These are phyloP conservation scores for Ophiostoma quercus DNA, from an alignment of 2,329 filamentous ascomycete species.

Conservation along the genomic window DNA sequence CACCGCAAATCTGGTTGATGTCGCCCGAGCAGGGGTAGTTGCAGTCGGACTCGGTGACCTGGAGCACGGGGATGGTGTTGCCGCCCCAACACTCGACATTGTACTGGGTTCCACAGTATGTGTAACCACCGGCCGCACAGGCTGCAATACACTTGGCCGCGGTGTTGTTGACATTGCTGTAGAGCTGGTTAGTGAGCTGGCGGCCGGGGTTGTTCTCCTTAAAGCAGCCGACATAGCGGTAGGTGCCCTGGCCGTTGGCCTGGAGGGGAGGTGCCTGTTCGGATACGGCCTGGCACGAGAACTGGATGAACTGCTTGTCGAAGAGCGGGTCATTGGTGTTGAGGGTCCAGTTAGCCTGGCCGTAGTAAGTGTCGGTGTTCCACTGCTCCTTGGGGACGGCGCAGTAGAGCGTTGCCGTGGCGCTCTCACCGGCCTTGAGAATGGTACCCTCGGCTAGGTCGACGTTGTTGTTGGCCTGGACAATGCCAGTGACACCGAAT, in stretches of 20 bases:
- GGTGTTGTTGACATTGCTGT: conserved; percentile 40
- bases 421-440: conserved; percentile 46
- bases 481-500: conserved; percentile 49
- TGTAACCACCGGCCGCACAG: conserved; percentile 36
- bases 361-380: conserved; percentile 48
- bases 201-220: conserved; percentile 52
- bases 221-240: conserved; percentile 51
- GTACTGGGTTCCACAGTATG: conserved; percentile 48
- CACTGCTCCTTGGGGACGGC: conserved; percentile 53
- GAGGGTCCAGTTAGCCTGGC: conserved; percentile 49
- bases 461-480: conserved; percentile 50
- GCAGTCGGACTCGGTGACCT: conserved; percentile 45
- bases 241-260: conserved; percentile 42
- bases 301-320: conserved; percentile 49
- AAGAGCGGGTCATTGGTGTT: conserved; percentile 51
- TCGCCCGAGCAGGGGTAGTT: conserved; percentile 49
- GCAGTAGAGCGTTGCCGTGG: conserved; percentile 50
- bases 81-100: conserved; percentile 52
- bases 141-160: conserved; percentile 43
- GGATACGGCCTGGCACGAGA: conserved; percentile 47
- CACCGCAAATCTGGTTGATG: conserved; percentile 49
- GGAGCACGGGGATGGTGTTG: conserved; percentile 40
- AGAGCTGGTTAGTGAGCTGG: conserved; percentile 43
- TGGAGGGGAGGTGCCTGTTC: conserved; percentile 49
- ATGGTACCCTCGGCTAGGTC: conserved; percentile 54